Base-by-base conservation (phyloP, 768 basidiomycete genomes). In the Mycena venus region DNA sequence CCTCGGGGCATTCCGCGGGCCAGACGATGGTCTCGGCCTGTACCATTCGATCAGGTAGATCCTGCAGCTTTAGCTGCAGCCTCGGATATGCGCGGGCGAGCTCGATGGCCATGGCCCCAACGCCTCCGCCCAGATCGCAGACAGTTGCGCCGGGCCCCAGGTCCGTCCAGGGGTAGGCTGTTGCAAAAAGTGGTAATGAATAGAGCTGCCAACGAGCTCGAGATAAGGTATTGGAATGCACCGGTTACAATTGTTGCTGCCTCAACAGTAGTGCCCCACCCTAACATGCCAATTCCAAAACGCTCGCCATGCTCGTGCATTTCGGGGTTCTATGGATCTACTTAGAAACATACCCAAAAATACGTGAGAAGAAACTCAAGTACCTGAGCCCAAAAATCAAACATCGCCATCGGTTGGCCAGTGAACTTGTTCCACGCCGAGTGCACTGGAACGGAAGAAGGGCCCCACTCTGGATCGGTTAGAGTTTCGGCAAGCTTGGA, bases 101-200 rank as follows among this genome's bases (percentile, higher is more conserved):
- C 19, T 70, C 44, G 42, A 82, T 78, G 14, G 80, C 70, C 60
- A 81, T 75, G 2, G 74, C 76, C 5, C 82, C 83, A 25, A 82
- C 75, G n/a, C 83, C 82, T 42, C 78, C 79, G 29, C 84, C 84
- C 14, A 84, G 75, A 70, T 84, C 84, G 65, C 81, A 80, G 21
- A 84, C 72, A 2, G 71, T 80, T 7, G 80, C 72, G 36, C 79
- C 79, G 17, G 65, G 34, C 2, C 77, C 72, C 25, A 80, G 68
- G 23, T 74, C 68, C 17, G 73, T 47, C 83, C 84, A 84, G 7
- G 80, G 79, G 64, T 78, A 82, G 4, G 64, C 83, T 84, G 62
- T 15, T 27, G 38, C 3, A 5, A 65, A 34, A 2, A 32, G 31
- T n/a, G n/a, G 21, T 53, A 34, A 49, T n/a, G 25, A 27, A 15